phyloP scores from a whole-genome alignment of 768 basidiomycete species.

The Clavaria fumosa region DNA sequence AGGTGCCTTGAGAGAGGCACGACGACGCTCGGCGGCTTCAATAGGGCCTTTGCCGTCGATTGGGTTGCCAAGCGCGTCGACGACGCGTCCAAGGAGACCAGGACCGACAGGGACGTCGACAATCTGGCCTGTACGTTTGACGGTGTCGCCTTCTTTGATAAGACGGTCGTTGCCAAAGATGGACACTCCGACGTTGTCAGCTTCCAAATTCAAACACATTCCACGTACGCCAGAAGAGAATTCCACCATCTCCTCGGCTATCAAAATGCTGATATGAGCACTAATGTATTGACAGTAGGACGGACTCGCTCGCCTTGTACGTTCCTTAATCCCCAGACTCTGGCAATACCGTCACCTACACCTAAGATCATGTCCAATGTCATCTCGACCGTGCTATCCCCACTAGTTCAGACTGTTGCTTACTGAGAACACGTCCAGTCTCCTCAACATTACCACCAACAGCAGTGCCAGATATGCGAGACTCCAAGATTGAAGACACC shows the following conservation, averaged over 20 bases:
- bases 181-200: conserved; percentile 99
- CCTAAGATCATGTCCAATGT: conserved; percentile 31
- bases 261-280: not conserved
- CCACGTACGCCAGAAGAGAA: conserved; percentile 99
- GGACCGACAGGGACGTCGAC: conserved; percentile 99
- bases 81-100: conserved; percentile 94
- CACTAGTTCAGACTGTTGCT: conserved; percentile 18
- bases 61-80: conserved; percentile 98
- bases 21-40: conserved; percentile 82
- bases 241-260: conserved; percentile 99
- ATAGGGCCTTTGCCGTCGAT: conserved; percentile 99
- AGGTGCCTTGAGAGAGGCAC: conserved; percentile 96
- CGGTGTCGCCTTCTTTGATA: conserved; percentile 99
- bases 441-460: conserved; percentile 94
- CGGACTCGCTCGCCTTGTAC: conserved; percentile 63
- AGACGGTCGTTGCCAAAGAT: conserved; percentile 97
- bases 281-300: conserved; percentile 1
- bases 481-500: conserved; percentile 98
- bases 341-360: conserved; percentile 99
- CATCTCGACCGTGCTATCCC: too few relatives aligned
- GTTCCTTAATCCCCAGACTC: conserved; percentile 98
- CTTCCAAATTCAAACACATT: conserved; percentile 99
- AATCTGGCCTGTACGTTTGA: conserved; percentile 99
- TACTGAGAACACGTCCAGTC: conserved; percentile 97
- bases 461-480: conserved; percentile 86